Percentiles rank a stretch among this genome's conserved stretches.
These are phyloP conservation scores for Dactylellina parvicollis DNA, from an alignment of 2,329 filamentous ascomycete species.

Conservation along the genomic window DNA sequence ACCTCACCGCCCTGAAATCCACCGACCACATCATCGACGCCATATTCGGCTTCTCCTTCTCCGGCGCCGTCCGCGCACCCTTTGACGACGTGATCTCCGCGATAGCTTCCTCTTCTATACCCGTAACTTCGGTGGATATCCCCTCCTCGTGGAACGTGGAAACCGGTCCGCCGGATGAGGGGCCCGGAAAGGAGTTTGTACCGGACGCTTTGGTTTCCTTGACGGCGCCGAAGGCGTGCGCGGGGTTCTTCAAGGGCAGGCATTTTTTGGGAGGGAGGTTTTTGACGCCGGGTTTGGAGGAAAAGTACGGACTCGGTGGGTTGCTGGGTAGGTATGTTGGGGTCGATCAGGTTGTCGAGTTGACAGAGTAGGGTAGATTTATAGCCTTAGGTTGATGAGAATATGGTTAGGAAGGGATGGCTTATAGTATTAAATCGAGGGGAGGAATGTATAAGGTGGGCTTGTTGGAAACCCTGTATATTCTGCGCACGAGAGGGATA, in stretches of 20 bases:
- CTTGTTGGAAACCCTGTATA: neutral
- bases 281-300: constrained; percentile 77
- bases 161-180: constrained; percentile 78
- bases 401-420: too few relatives aligned
- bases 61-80: constrained; percentile 88
- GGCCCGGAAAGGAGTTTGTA: constrained; percentile 81
- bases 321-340: constrained; percentile 63
- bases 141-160: constrained; percentile 97
- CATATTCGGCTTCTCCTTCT: constrained; percentile 95
- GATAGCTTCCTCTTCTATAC: constrained; percentile 76
- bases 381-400: too few relatives aligned
- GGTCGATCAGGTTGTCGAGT: constrained; percentile 40
- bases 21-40: constrained; percentile 89
- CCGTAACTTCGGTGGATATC: constrained; percentile 88
- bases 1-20: constrained; percentile 71
- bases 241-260: constrained; percentile 81
- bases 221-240: constrained; percentile 91
- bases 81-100: constrained; percentile 83
- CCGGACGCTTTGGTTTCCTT: constrained; percentile 84
- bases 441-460: neutral
- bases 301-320: constrained; percentile 87
- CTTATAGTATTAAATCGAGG: too few relatives aligned
- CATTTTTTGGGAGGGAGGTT: constrained; percentile 95
- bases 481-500: too few relatives aligned
- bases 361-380: constrained; percentile 4